These are phyloP conservation scores for Claviceps sorghi DNA, from an alignment of 2,329 filamentous ascomycete genomes.

Conservation along the genomic window DNA sequence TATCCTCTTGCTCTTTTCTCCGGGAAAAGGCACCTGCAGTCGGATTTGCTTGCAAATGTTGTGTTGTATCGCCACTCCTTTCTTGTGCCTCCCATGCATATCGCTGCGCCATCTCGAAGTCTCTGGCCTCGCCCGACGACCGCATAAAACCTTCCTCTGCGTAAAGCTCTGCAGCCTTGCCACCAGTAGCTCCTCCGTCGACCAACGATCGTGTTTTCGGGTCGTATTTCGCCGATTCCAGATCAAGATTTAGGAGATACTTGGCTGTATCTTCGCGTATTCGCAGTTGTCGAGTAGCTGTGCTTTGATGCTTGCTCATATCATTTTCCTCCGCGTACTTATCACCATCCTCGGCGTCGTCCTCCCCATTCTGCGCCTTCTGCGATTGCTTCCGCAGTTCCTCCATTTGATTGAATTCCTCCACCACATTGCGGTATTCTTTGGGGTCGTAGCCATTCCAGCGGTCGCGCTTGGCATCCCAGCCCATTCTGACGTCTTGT, in stretches of 20 bases:
- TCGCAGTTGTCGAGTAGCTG: constrained; percentile 76
- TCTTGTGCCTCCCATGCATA: constrained; percentile 97
- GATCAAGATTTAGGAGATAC: constrained; percentile 84
- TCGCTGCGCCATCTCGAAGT: constrained; percentile 76
- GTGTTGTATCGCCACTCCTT: constrained; percentile 57
- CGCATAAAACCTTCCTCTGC: constrained; percentile 89
- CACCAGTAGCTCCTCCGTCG: constrained; percentile 64
- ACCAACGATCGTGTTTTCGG: constrained; percentile 90
- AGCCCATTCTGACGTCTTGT: constrained; percentile 74
- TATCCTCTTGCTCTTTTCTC: constrained; percentile 65
- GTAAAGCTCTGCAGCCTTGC: constrained; percentile 67
- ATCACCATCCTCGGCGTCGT: constrained; percentile 43
- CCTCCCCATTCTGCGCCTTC: constrained; percentile 25
- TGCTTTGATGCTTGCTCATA: constrained; percentile 88
- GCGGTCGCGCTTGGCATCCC: constrained; percentile 93
- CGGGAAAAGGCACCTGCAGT: constrained; percentile 78
- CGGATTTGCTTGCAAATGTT: constrained; percentile 91
- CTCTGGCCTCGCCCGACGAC: constrained; percentile 76
- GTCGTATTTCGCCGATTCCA: constrained; percentile 95
- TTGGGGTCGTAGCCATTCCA: constrained; percentile 96
- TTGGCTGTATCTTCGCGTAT: constrained; percentile 95
- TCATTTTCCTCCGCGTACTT: constrained; percentile 91
- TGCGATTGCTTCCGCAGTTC: constrained; percentile 47
- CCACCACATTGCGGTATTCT: constrained; percentile 75
- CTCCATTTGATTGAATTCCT: constrained; percentile 80